Evolutionary conservation across 108 stramenopile species (phyloP).

Genomic region (Cyclostephanos tholiformis): DNA sequence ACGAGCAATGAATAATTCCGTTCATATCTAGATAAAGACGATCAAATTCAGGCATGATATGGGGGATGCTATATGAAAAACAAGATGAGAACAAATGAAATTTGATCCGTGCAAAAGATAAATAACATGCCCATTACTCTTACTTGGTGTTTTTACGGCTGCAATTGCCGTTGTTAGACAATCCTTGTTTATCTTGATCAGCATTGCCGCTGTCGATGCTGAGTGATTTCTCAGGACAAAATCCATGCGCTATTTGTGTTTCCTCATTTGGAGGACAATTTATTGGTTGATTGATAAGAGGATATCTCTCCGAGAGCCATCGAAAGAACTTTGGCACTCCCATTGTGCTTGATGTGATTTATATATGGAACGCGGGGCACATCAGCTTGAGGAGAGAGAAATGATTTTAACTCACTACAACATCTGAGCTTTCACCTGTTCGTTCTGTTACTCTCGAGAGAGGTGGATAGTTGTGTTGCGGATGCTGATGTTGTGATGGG

Average conservation of each 20-base stretch:
- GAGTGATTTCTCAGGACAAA: constrained; percentile 16
- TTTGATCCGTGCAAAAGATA: background rate
- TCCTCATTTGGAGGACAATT: constrained; percentile 65
- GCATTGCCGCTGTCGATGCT: constrained; percentile 1
- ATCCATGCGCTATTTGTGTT: constrained; percentile 50
- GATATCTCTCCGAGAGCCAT: constrained; percentile 97
- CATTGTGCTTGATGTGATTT: constrained; percentile 48
- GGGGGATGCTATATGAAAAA: constrained; percentile 17
- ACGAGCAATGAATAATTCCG: constrained; percentile 96
- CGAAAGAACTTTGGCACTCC: constrained; percentile 99
- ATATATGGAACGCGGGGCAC: too few relatives aligned
- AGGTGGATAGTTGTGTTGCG: too few relatives aligned
- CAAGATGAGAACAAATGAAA: background rate
- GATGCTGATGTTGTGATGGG: too few relatives aligned
- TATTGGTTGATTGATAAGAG: constrained; percentile 95
- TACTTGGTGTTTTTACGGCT: constrained; percentile 37
- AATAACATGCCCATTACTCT: background rate
- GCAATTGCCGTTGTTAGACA: constrained; percentile 15
- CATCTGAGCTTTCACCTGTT: too few relatives aligned
- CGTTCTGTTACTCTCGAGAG: too few relatives aligned
- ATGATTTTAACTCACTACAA: too few relatives aligned
- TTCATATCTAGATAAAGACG: constrained; percentile 97
- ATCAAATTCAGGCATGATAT: constrained; percentile 90
- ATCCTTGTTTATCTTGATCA: background rate
- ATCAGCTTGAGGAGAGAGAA: too few relatives aligned